phyloP scores from a whole-genome alignment of 305 asterid genomes.

The Vinca major region DNA sequence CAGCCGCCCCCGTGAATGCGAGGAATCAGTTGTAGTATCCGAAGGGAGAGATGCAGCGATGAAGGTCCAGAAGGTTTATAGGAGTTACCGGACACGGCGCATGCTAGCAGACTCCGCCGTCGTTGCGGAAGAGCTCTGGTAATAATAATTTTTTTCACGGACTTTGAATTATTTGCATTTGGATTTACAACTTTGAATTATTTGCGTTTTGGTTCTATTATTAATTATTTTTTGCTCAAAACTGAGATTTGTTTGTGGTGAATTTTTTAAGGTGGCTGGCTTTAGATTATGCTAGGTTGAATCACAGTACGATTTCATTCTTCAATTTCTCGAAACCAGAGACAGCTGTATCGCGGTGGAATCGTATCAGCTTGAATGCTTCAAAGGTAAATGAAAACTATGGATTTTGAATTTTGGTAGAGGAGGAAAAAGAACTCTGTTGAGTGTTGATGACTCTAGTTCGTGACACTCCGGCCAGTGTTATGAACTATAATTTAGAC shows the following conservation, averaged over 20 bases:
- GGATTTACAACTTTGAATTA: background rate
- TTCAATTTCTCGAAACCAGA: slow-evolving; percentile 81
- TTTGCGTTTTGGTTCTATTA: background rate
- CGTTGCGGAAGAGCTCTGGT: slow-evolving; percentile 86
- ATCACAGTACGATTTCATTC: slow-evolving; percentile 77
- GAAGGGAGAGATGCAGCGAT: slow-evolving; percentile 40
- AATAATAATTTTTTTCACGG: background rate
- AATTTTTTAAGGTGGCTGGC: slow-evolving; percentile 37
- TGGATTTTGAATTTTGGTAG: background rate
- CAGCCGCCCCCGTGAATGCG: no score
- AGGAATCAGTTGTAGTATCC: no score
- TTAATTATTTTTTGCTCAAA: background rate
- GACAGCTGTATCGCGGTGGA: slow-evolving; percentile 77
- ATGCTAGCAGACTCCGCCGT: slow-evolving; percentile 95
- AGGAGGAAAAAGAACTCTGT: background rate
- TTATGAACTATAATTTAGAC: no score
- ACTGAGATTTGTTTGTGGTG: background rate
- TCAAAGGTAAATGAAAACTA: slow-evolving; percentile 41
- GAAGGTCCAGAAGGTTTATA: slow-evolving; percentile 72
- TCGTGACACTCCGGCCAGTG: no score
- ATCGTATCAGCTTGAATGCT: slow-evolving; percentile 66
- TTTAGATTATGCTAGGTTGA: slow-evolving; percentile 72
- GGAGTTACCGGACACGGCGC: slow-evolving; percentile 81
- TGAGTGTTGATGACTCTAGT: no score
- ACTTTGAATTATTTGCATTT: no score